Conservation (phyloP, 164 flowering plant species). For the Tetrastigma voinierianum region DNA sequence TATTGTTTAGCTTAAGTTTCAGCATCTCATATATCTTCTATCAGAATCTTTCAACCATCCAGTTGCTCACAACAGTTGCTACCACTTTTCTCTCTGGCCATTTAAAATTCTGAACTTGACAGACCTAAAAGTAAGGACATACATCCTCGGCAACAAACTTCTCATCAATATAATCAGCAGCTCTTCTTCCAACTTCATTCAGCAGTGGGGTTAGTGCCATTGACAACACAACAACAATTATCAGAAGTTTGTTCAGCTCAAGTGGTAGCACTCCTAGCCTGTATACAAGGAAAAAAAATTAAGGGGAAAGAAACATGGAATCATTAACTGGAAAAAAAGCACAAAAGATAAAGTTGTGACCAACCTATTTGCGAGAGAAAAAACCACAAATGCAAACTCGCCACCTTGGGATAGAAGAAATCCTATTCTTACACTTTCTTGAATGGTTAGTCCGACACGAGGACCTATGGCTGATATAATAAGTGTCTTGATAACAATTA, state of each 20-base stretch:
- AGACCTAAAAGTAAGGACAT: constrained; percentile 22
- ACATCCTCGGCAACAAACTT: constrained; percentile 55
- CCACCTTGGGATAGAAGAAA: constrained; percentile 98
- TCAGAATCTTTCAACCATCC: background rate
- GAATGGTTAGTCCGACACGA: constrained; percentile 78
- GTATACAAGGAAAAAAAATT: constrained; percentile 13
- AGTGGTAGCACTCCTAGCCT: constrained; percentile 99
- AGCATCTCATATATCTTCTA: background rate
- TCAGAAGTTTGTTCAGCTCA: constrained; percentile 95
- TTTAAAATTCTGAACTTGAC: background rate
- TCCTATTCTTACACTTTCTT: constrained; percentile 93
- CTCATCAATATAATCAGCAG: constrained; percentile 66
- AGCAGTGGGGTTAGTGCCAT: constrained; percentile 96
- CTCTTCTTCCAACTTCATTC: constrained; percentile 80
- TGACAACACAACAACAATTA: constrained; percentile 93
- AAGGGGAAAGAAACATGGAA: constrained; percentile 5
- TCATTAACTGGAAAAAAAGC: background rate
- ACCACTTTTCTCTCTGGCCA: no score
- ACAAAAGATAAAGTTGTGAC: constrained; percentile 8
- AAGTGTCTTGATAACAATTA: constrained; percentile 85
- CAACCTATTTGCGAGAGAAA: constrained; percentile 95
- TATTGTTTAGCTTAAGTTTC: background rate
- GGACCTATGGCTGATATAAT: constrained; percentile 96
- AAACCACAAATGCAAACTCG: constrained; percentile 96
- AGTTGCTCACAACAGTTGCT: background rate